phyloP scores from a whole-genome alignment of 2,329 filamentous ascomycete genomes.

The Whalleya microplaca region DNA sequence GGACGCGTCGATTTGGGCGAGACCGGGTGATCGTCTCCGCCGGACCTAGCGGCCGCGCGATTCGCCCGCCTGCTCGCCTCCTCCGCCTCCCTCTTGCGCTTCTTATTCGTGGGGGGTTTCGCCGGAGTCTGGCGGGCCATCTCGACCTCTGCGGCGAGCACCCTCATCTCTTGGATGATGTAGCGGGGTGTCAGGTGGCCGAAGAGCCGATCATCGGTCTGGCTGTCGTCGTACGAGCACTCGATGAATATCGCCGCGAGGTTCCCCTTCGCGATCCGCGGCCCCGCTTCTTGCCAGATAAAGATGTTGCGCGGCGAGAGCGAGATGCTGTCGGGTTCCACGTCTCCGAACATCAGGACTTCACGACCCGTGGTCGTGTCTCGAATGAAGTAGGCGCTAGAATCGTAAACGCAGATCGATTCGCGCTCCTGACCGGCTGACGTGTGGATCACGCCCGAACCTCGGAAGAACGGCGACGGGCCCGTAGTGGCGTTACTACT shows the following conservation, averaged over 20 bases:
- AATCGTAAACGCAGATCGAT: conserved; percentile 75
- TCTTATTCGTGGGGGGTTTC: conserved; percentile 57
- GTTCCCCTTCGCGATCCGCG: conserved; percentile 74
- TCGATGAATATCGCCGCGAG: conserved; percentile 90
- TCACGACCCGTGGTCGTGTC: conserved; percentile 72
- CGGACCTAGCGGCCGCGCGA: conserved; percentile 19
- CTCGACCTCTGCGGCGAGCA: conserved; percentile 73
- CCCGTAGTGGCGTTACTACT: conserved; percentile 33
- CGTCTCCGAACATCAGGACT: conserved; percentile 91
- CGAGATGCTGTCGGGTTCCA: conserved; percentile 88
- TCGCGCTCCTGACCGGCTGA: conserved; percentile 43
- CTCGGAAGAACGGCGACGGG: conserved; percentile 28
- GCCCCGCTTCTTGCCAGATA: conserved; percentile 88
- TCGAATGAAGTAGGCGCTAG: conserved; percentile 91
- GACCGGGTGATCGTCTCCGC: conserved; percentile 48
- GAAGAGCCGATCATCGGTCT: conserved; percentile 77
- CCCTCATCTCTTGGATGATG: conserved; percentile 76
- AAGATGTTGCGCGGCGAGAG: conserved; percentile 77
- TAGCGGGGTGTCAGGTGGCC: conserved; percentile 87
- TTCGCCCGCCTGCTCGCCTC: conserved; percentile 24
- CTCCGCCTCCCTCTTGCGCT: conserved; percentile 64
- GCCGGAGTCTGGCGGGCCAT: conserved; percentile 47
- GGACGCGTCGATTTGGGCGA: conserved; percentile 54
- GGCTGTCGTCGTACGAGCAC: conserved; percentile 86
- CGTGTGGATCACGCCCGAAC: conserved; percentile 31